A percentile compares a stretch with the other conserved stretches of the same genome.
These are phyloP conservation scores for Cucurbita ficifolia DNA, from an alignment of 306 rosid species.

Conservation along the genomic window DNA sequence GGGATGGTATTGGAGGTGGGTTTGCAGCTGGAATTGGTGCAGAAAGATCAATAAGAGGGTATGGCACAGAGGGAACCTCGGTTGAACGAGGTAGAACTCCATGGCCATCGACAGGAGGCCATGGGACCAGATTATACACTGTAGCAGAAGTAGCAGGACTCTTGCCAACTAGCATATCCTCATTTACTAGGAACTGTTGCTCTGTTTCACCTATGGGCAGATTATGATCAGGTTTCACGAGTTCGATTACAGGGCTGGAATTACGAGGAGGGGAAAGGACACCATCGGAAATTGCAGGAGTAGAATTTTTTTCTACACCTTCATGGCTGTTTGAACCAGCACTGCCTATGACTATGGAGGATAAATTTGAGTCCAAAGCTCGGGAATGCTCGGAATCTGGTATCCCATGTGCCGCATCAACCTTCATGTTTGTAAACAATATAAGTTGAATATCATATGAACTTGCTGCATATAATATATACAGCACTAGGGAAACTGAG, in stretches of 20 bases:
- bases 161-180: slow-evolving; percentile 29
- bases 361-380: slow-evolving; percentile 47
- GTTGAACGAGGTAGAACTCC: slow-evolving; percentile 6
- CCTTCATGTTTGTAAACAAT: slow-evolving; percentile 26
- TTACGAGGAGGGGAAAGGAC: slow-evolving; percentile 14
- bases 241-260: slow-evolving; percentile 13
- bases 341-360: slow-evolving; percentile 13
- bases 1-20: slow-evolving; percentile 3
- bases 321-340: slow-evolving; percentile 5
- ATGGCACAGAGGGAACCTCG: slow-evolving; percentile 18
- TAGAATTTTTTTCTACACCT: slow-evolving; percentile 28
- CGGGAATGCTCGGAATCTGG: slow-evolving; percentile 27
- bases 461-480: background rate
- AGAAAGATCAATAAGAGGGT: slow-evolving; percentile 30
- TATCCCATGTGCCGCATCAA: slow-evolving; percentile 41
- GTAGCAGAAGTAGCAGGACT: background rate
- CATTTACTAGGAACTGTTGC: slow-evolving; percentile 18
- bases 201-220: slow-evolving; percentile 21
- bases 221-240: slow-evolving; percentile 16
- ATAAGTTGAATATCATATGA: background rate
- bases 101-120: background rate
- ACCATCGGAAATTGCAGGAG: slow-evolving; percentile 16
- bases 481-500: background rate
- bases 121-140: background rate
- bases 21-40: slow-evolving; percentile 9